phyloP scores from a whole-genome alignment of 257 asterid genomes.

The Solanum habrochaites region DNA sequence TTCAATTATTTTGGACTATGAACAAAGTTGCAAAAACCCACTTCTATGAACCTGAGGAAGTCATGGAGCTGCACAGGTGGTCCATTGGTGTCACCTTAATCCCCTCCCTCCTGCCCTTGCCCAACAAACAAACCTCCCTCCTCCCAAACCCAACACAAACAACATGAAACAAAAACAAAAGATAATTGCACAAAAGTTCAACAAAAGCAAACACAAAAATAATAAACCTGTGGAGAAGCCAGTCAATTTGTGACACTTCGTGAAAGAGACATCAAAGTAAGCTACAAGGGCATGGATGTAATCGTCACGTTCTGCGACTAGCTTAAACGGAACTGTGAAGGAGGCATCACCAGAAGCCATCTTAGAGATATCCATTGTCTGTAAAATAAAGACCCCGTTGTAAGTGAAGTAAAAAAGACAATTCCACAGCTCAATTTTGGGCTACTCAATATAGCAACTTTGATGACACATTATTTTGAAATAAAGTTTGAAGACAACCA shows the following conservation, averaged over 20 bases:
- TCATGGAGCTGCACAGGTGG: not conserved
- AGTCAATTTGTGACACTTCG: conserved; percentile 67
- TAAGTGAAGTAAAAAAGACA: not conserved
- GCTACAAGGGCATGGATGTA: conserved; percentile 95
- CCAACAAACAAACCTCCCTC: not conserved
- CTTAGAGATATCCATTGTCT: conserved; percentile 96
- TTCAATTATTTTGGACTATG: not conserved
- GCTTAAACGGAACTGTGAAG: conserved; percentile 93
- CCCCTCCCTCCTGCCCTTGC: not conserved
- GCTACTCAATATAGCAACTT: not conserved
- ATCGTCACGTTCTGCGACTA: conserved; percentile 83
- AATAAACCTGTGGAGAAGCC: conserved; percentile 81
- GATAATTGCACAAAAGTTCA: not conserved
- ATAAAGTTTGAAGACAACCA: not conserved
- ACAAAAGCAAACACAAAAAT: not conserved
- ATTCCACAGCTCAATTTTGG: not conserved
- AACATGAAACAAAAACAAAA: not conserved
- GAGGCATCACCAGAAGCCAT: conserved; percentile 81
- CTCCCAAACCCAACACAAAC: not conserved
- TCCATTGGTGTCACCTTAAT: not conserved
- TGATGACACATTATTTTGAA: not conserved
- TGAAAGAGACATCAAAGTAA: conserved; percentile 86
- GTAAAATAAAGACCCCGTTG: not conserved
- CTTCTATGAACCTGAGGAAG: not conserved
- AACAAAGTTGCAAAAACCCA: not conserved